Base-by-base conservation (phyloP, 1,284 basidiomycete species). In the Trametes sp. region DNA sequence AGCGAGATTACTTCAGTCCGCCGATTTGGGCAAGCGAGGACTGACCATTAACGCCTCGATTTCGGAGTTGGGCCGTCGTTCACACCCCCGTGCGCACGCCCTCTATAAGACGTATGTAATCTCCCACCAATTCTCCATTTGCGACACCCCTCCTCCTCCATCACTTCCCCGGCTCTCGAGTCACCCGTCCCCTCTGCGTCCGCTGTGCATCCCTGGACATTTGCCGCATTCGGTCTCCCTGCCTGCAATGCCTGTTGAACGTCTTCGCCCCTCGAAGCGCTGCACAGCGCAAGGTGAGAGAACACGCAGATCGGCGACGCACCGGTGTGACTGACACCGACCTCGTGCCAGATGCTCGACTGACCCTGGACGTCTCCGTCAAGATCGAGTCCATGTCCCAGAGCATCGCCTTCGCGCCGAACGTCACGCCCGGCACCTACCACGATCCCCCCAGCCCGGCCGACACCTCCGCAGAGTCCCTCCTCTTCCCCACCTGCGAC, bases 391-490 rank as follows among this genome's bases (percentile, higher is more conserved):
- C 75, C 61, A 19, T 57, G 46, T 66, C 75, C 23, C 78, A 77
- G 60, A 79, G 75, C 69, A 79, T 87, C 70, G 82, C 84, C 26
- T 89, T 89, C 70, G 82, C 83, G 49, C 80, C 85, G 60, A 85
- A 83, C 62, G 71, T 88, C 64, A 87, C 87, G 1, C 84, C 87
- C 8, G 78, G 82, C 62, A 84, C 85, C n/a, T 89, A 83, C 77
- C 82, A 81, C 69, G 86, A 88, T 16, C 76, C 79, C 19, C 73
- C 73, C 45, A 69, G 74, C 33, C 64, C 72, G 24, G 68, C 73
- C 38, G 74, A 78, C 35, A 59, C 71, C 24, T 64, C 70, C 57
- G 64, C 74, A 28, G 74, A 78, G 41, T 72, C 78, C n/a, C 72
- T 78, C 42, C 75, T 80, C 75, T 84, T 78, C 81, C 81, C 75